phyloP scores from a whole-genome alignment of 164 flowering plant genomes.

The Tetracentron sinense region DNA sequence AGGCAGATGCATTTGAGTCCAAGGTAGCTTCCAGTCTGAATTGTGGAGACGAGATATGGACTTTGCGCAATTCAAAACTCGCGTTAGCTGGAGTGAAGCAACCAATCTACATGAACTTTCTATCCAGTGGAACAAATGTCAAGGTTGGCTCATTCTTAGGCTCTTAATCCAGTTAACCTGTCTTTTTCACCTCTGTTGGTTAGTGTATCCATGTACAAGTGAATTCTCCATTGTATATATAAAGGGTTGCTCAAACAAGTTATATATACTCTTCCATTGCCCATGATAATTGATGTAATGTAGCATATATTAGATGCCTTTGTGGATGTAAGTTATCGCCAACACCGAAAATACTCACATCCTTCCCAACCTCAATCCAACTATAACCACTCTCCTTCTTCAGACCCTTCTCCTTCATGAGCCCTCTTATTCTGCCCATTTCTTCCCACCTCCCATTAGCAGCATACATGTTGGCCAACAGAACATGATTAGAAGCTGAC shows the following conservation, averaged over 20 bases:
- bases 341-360: slow-evolving; percentile 21
- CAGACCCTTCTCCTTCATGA: slow-evolving; percentile 17
- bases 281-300: slow-evolving; percentile 6
- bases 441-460: slow-evolving; percentile 21
- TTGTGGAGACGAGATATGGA: slow-evolving; percentile 56
- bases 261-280: slow-evolving; percentile 7
- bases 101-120: slow-evolving; percentile 45
- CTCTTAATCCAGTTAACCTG: background rate
- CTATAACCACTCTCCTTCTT: slow-evolving; percentile 26
- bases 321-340: slow-evolving; percentile 21
- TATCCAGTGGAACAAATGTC: slow-evolving; percentile 19
- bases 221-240: background rate
- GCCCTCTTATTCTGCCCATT: slow-evolving; percentile 13
- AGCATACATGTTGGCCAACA: slow-evolving; percentile 25
- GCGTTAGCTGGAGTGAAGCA: slow-evolving; percentile 38
- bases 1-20: slow-evolving; percentile 40
- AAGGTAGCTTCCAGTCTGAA: slow-evolving; percentile 55
- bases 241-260: slow-evolving; percentile 7
- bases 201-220: background rate
- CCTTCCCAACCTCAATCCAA: slow-evolving; percentile 19
- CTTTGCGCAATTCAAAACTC: slow-evolving; percentile 38
- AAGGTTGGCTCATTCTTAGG: slow-evolving; percentile 20
- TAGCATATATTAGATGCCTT: slow-evolving; percentile 10
- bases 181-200: background rate
- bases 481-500: slow-evolving; percentile 19